Conservation (phyloP, 257 asterid genomes). For the Scutellaria galericulata region DNA sequence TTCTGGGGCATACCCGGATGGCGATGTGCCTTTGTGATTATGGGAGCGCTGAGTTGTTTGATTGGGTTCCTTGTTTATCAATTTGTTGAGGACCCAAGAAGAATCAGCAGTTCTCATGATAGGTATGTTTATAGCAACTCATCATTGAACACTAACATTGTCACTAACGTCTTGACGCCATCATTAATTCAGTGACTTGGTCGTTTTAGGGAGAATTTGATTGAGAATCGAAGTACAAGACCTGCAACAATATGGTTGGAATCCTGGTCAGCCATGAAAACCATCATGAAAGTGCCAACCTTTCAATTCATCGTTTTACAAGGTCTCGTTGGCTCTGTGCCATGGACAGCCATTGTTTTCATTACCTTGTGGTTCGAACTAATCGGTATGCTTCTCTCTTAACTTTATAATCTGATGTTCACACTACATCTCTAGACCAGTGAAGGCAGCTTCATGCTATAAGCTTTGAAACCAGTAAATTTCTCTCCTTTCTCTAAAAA, state of each 20-base stretch:
- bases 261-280: conserved; percentile 87
- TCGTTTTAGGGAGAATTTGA: conserved; percentile 67
- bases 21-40: conserved; percentile 78
- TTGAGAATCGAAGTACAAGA: conserved; percentile 47
- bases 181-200: conserved; percentile 18
- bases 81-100: conserved; percentile 83
- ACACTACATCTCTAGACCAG: not conserved
- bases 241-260: conserved; percentile 73
- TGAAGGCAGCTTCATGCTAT: not conserved
- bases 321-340: conserved; percentile 90
- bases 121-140: conserved; percentile 50
- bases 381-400: conserved; percentile 59
- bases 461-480: not conserved
- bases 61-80: conserved; percentile 78
- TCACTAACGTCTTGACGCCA: too few relatives aligned
- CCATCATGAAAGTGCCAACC: conserved; percentile 77
- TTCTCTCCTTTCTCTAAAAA: not conserved
- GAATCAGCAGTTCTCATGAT: conserved; percentile 41
- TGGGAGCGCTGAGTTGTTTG: conserved; percentile 79
- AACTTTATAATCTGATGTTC: not conserved
- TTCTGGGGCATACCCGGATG: conserved; percentile 93
- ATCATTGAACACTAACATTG: not conserved
- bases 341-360: conserved; percentile 96
- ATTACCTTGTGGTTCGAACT: conserved; percentile 92
- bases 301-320: conserved; percentile 93